Conservation (phyloP, 257 asterid species). For the Solanum peruvianum region DNA sequence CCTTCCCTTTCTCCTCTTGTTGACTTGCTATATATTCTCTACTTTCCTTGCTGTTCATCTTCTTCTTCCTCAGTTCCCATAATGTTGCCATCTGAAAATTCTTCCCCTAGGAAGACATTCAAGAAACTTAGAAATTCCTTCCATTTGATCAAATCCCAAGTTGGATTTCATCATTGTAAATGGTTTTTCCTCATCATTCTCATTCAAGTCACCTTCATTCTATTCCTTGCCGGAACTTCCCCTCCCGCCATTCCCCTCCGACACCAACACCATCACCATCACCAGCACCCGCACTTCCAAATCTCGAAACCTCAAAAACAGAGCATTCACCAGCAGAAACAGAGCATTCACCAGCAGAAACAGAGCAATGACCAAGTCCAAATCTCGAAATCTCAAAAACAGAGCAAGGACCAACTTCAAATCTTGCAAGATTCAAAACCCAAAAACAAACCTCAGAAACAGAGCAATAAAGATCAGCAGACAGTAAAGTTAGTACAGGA, state of each 20-base stretch:
- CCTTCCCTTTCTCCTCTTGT: neutral
- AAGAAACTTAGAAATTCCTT: neutral
- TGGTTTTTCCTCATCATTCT: constrained; percentile 1
- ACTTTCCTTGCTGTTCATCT: neutral
- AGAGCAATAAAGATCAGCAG: neutral
- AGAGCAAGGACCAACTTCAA: neutral
- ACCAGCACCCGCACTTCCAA: neutral
- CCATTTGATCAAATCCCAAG: constrained; percentile 4
- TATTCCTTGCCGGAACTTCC: constrained; percentile 12
- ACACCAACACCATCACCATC: neutral
- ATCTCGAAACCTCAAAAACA: neutral
- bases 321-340: neutral
- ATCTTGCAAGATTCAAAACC: neutral
- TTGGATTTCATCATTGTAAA: constrained; percentile 1
- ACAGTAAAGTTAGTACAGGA: neutral
- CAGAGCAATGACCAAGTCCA: neutral
- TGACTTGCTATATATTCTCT: neutral
- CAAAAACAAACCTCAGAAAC: neutral
- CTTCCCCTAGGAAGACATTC: constrained; percentile 1
- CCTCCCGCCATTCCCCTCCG: constrained; percentile 2
- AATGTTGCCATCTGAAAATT: neutral
- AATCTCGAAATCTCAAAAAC: neutral
- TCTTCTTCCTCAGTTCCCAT: neutral
- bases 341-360: neutral
- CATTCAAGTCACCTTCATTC: constrained; percentile 2